phyloP scores from a whole-genome alignment of 768 basidiomycete genomes.

The Kwoniella mangroviensis region DNA sequence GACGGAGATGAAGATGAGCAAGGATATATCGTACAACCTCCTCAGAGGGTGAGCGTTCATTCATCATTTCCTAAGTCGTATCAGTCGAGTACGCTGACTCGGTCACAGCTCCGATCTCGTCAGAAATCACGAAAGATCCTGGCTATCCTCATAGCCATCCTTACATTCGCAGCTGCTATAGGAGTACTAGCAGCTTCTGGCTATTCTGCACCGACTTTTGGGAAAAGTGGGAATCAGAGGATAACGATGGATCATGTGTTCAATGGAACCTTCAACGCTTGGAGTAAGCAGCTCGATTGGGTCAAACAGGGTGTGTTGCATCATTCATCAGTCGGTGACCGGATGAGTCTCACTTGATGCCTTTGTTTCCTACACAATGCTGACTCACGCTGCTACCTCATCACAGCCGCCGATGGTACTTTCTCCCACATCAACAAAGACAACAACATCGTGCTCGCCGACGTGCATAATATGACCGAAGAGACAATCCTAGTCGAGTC shows the following conservation, averaged over 20 bases:
- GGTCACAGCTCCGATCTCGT: constrained; percentile 33
- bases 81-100: not conserved
- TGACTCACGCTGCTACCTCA: no score
- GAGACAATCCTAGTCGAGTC: constrained; percentile 50
- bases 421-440: constrained; percentile 68
- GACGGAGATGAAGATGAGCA: constrained; percentile 34
- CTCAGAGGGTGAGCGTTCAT: constrained; percentile 39
- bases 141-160: constrained; percentile 66
- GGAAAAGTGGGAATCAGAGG: constrained; percentile 63
- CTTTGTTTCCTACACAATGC: no score
- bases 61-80: not conserved
- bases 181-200: constrained; percentile 77
- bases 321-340: not conserved
- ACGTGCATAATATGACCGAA: constrained; percentile 68
- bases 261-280: constrained; percentile 79
- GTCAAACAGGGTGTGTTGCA: constrained; percentile 78
- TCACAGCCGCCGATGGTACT: constrained; percentile 87
- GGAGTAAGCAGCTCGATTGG: constrained; percentile 70
- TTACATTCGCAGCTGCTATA: constrained; percentile 69
- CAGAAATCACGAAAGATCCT: constrained; percentile 63
- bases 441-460: constrained; percentile 75
- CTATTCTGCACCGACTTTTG: constrained; percentile 66
- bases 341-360: no score
- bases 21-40: constrained; percentile 41
- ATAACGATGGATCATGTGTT: constrained; percentile 88